These are phyloP conservation scores for Linnemannia schmuckeri DNA, from an alignment of 192 early-diverging fungal genomes.

Conservation along the genomic window DNA sequence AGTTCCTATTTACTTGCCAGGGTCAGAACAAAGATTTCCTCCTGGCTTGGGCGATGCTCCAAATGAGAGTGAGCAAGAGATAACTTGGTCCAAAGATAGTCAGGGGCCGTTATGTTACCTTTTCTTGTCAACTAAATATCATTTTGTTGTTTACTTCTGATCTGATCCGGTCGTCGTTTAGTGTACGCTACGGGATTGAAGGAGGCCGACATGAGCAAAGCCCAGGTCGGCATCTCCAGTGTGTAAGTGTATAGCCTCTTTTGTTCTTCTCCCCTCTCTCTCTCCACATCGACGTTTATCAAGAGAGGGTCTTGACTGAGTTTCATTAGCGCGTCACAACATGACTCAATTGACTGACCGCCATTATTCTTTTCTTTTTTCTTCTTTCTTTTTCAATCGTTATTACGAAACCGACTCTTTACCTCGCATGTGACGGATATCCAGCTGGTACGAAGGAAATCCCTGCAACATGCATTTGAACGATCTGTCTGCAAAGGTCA, in stretches of 20 bases:
- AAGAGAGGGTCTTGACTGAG: not conserved
- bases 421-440: not conserved
- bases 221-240: conserved; percentile 96
- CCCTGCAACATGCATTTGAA: conserved; percentile 99
- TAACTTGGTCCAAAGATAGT: not conserved
- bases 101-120: not conserved
- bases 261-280: not conserved
- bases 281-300: not conserved
- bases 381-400: not conserved
- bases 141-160: not conserved
- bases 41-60: not conserved
- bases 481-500: conserved; percentile 89
- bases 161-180: conserved; percentile 26
- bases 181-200: conserved; percentile 96
- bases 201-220: conserved; percentile 83
- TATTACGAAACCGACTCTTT: conserved; percentile 1
- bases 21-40: not conserved
- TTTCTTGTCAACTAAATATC: not conserved
- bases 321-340: conserved; percentile 18
- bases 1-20: conserved; percentile 34
- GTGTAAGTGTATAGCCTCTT: conserved; percentile 71
- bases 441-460: conserved; percentile 98
- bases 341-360: conserved; percentile 36
- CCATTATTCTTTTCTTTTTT: not conserved
- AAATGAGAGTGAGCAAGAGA: not conserved